These are phyloP conservation scores for Pseudisothecium myosuroides DNA, from an alignment of 225 moss, liverwort and hornwort genomes.

Conservation along the genomic window DNA sequence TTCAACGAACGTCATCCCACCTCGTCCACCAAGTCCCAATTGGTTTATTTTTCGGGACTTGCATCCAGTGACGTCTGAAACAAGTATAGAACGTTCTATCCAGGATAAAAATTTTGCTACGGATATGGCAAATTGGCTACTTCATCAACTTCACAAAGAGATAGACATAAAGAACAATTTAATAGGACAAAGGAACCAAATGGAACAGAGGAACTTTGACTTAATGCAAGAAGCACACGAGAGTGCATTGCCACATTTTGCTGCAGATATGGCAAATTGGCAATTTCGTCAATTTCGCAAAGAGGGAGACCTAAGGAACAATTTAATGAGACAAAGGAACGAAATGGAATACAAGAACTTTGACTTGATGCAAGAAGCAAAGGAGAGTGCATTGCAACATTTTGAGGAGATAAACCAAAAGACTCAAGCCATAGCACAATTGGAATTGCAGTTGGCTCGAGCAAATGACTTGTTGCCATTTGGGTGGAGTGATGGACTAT, in stretches of 20 bases:
- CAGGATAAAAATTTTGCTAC: not conserved
- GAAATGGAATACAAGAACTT: not conserved
- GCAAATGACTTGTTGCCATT: not conserved
- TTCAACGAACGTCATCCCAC: not conserved
- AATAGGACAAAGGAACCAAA: not conserved
- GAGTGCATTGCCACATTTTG: not conserved
- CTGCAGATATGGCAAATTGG: fast-evolving
- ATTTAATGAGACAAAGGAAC: not conserved
- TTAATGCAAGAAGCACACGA: not conserved
- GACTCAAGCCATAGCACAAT: not conserved
- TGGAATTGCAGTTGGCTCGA: not conserved
- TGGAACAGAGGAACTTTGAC: not conserved
- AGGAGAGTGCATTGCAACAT: not conserved
- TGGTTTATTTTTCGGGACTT: not conserved
- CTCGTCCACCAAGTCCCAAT: not conserved
- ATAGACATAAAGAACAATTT: not conserved
- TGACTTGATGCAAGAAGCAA: not conserved
- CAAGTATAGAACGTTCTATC: not conserved
- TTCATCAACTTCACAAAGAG: not conserved
- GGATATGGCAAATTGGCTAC: fast-evolving
- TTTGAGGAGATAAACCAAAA: not conserved
- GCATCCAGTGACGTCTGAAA: not conserved
- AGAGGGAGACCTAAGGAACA: not conserved
- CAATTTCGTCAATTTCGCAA: not conserved
- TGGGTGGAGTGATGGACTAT: not conserved